These are phyloP conservation scores for Penicillium sp. DNA, from an alignment of 2,329 filamentous ascomycete genomes.

Conservation along the genomic window DNA sequence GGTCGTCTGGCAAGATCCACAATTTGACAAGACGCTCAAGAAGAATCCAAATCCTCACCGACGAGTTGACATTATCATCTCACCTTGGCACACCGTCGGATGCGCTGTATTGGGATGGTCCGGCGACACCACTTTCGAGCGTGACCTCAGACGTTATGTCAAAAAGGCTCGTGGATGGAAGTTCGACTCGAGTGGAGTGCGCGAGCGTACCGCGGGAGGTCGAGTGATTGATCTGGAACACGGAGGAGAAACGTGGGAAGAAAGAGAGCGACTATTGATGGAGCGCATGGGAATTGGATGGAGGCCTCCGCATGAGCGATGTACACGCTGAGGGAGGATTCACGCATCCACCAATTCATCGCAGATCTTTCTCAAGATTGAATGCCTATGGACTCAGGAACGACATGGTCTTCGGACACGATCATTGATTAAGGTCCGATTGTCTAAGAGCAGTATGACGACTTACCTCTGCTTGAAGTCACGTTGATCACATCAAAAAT, in stretches of 20 bases:
- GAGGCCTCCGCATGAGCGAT: constrained; percentile 61
- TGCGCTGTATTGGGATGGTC: constrained; percentile 87
- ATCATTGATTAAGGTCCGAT: too few species aligned
- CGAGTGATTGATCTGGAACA: constrained; percentile 65
- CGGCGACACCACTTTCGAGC: constrained; percentile 81
- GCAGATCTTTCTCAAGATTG: too few species aligned
- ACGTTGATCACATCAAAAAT: too few species aligned
- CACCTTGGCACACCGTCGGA: constrained; percentile 80
- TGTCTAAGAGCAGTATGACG: too few species aligned
- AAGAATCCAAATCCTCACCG: constrained; percentile 69
- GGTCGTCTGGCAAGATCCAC: constrained; percentile 80
- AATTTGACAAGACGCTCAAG: constrained; percentile 36
- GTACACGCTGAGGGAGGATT: constrained; percentile 40
- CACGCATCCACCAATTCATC: too few species aligned
- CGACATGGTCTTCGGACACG: too few species aligned
- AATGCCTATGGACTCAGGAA: too few species aligned
- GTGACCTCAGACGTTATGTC: constrained; percentile 75
- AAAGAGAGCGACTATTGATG: constrained; percentile 77
- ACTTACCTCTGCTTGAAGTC: too few species aligned
- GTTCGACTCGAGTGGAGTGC: constrained; percentile 85
- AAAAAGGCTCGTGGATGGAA: constrained; percentile 68
- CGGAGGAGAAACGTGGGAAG: constrained; percentile 51
- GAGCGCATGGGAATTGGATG: constrained; percentile 65
- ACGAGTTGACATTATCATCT: constrained; percentile 85
- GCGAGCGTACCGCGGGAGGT: constrained; percentile 57